Evolutionary conservation across 176 grass and related monocot species (phyloP).

Genomic region (Alopecurus myosuroides): DNA sequence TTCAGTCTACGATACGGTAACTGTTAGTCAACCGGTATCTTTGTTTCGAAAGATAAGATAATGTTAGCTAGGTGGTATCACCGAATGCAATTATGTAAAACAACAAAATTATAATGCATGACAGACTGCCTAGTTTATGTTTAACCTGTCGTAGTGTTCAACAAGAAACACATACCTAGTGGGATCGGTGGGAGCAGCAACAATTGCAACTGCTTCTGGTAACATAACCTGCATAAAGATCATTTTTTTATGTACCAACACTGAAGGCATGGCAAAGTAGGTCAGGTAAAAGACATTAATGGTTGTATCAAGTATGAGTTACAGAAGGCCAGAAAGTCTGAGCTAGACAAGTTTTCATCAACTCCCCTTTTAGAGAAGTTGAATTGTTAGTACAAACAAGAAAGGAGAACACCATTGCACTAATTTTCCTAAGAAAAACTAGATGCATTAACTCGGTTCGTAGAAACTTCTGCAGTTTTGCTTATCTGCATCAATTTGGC

Average conservation of each 20-base stretch:
- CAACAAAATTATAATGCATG: neutral
- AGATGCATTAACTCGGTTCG: neutral
- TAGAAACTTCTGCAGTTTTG: neutral
- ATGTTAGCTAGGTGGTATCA: neutral
- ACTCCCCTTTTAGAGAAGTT: neutral
- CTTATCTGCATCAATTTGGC: neutral
- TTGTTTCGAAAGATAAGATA: neutral
- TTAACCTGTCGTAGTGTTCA: neutral
- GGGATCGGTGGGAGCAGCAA: conserved; percentile 88
- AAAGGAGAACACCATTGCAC: neutral
- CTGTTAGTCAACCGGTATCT: neutral
- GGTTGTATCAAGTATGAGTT: neutral
- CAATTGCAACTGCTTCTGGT: conserved; percentile 90
- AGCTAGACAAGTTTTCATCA: neutral
- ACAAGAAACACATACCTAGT: conserved; percentile 48
- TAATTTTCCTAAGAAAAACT: neutral
- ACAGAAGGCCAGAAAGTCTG: neutral
- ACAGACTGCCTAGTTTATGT: neutral
- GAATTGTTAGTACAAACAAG: neutral
- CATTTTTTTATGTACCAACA: neutral
- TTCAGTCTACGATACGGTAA: neutral
- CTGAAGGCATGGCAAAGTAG: neutral
- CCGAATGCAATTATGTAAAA: neutral
- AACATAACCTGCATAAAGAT: conserved; percentile 72
- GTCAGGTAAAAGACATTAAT: neutral